These are phyloP conservation scores for Camptophora hylomeconis DNA, from an alignment of 2,329 filamentous ascomycete species.

Conservation along the genomic window DNA sequence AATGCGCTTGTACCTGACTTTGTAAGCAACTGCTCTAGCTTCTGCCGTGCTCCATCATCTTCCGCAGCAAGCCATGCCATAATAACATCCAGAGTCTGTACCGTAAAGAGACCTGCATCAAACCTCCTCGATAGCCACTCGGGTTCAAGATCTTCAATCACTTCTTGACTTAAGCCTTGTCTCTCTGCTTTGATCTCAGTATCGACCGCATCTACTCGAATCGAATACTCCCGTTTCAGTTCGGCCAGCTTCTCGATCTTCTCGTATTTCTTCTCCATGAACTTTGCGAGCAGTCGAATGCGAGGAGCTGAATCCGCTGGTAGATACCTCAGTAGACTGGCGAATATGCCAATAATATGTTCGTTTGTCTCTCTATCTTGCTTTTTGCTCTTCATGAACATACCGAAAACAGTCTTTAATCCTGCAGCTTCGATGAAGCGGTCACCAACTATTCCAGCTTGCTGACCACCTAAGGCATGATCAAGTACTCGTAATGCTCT, in stretches of 20 bases:
- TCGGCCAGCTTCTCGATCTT: conserved; percentile 64
- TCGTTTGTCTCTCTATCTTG: conserved; percentile 56
- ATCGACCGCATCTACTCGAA: conserved; percentile 50
- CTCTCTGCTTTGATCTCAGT: conserved; percentile 49
- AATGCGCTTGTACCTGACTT: conserved; percentile 53
- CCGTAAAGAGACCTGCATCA: conserved; percentile 69
- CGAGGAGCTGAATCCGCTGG: conserved; percentile 65
- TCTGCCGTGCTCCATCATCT: conserved; percentile 59
- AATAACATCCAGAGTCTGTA: conserved; percentile 73
- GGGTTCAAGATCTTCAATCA: conserved; percentile 47
- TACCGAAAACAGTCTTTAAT: conserved; percentile 69
- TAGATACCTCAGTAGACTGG: conserved; percentile 65
- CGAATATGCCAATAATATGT: conserved; percentile 74
- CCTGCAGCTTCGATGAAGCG: conserved; percentile 71
- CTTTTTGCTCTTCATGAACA: conserved; percentile 25
- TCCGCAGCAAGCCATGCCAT: conserved; percentile 87
- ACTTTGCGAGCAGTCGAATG: conserved; percentile 81
- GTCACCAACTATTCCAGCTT: conserved; percentile 53
- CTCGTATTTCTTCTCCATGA: conserved; percentile 85
- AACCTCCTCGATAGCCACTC: conserved; percentile 65
- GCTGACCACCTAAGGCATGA: conserved; percentile 55
- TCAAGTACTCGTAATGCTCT: conserved; percentile 72
- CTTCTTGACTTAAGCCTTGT: conserved; percentile 40
- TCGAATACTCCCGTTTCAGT: conserved; percentile 58
- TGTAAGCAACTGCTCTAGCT: conserved; percentile 50